Evolutionary conservation across 2,329 filamentous ascomycete genomes (phyloP).

Genomic region (Chalaropsis ovoidea): DNA sequence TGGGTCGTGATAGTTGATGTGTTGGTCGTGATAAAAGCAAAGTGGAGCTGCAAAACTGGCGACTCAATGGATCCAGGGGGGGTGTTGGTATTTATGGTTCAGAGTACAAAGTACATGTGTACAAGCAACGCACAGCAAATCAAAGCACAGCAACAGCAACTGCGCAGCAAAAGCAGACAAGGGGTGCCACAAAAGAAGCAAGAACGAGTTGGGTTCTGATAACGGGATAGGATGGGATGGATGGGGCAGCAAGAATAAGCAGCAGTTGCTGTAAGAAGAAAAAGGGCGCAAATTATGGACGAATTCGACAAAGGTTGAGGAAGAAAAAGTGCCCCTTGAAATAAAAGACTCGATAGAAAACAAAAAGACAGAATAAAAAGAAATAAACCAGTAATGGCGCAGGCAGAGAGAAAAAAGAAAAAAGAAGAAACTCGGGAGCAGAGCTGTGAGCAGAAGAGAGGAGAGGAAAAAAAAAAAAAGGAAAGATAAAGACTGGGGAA

Average conservation of each 20-base stretch:
- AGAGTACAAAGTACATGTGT: neutral
- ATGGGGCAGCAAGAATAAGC: neutral
- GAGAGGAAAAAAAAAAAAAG: neutral
- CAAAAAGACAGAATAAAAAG: neutral
- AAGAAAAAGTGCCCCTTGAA: neutral
- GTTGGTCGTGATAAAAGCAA: slow-evolving; percentile 3
- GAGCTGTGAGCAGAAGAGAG: neutral
- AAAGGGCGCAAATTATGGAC: neutral
- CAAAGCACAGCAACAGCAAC: no score
- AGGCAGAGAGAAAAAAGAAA: neutral
- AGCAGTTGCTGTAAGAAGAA: neutral
- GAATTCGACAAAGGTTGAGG: no score
- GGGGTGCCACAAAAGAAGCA: slow-evolving; percentile 3
- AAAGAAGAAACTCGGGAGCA: neutral
- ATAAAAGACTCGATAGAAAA: neutral
- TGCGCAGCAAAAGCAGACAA: slow-evolving; percentile 4
- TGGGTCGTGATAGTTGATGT: neutral
- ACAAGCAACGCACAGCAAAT: neutral
- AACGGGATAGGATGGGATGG: slow-evolving; percentile 10
- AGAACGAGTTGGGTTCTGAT: slow-evolving; percentile 9
- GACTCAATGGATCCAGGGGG: neutral
- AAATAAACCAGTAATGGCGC: neutral
- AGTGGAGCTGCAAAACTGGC: slow-evolving; percentile 1
- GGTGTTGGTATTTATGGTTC: slow-evolving; percentile 10
- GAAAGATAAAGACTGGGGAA: slow-evolving; percentile 3